Evolutionary conservation across 2,329 filamentous ascomycete genomes (phyloP).

Genomic region (Alternaria burnsii): DNA sequence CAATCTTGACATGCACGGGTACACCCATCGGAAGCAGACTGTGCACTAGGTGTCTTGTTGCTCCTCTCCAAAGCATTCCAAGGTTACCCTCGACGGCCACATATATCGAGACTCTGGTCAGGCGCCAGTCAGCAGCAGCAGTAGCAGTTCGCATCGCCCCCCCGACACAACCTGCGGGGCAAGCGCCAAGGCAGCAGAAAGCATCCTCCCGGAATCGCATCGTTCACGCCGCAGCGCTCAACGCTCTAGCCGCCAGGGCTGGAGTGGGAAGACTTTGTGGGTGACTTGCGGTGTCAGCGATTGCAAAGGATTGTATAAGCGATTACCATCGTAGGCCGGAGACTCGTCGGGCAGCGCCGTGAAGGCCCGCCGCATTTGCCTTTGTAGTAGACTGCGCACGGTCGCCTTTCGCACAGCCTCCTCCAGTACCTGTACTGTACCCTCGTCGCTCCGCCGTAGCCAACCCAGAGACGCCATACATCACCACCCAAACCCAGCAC

Average conservation of each 20-base stretch:
- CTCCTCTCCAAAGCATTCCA: not conserved
- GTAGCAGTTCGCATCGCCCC: constrained; percentile 17
- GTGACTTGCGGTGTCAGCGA: constrained; percentile 12
- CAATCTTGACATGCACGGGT: constrained; percentile 24
- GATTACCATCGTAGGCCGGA: constrained; percentile 17
- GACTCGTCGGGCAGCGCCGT: constrained; percentile 26
- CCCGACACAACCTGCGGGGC: constrained; percentile 26
- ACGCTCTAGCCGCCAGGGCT: constrained; percentile 9
- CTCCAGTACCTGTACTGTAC: constrained; percentile 23
- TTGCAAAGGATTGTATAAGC: constrained; percentile 36
- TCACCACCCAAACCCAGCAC: constrained; percentile 10
- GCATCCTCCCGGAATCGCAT: constrained; percentile 18
- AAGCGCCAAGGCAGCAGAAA: constrained; percentile 28
- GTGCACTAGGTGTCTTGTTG: not conserved
- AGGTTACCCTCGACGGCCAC: not conserved
- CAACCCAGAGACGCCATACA: constrained; percentile 17
- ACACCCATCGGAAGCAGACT: constrained; percentile 9
- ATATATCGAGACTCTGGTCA: not conserved
- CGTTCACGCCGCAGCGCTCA: constrained; percentile 3
- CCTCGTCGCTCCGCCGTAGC: constrained; percentile 33
- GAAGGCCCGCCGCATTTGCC: constrained; percentile 29
- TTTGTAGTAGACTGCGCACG: constrained; percentile 39
- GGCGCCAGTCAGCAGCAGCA: constrained; percentile 2
- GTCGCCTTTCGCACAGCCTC: constrained; percentile 42
- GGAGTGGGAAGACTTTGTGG: not conserved